Evolutionary conservation across 805 yeast genomes (phyloP), one percentile per base, ranked within the genome.

Genomic region (Cyberlindnera euphorbiae): DNA sequence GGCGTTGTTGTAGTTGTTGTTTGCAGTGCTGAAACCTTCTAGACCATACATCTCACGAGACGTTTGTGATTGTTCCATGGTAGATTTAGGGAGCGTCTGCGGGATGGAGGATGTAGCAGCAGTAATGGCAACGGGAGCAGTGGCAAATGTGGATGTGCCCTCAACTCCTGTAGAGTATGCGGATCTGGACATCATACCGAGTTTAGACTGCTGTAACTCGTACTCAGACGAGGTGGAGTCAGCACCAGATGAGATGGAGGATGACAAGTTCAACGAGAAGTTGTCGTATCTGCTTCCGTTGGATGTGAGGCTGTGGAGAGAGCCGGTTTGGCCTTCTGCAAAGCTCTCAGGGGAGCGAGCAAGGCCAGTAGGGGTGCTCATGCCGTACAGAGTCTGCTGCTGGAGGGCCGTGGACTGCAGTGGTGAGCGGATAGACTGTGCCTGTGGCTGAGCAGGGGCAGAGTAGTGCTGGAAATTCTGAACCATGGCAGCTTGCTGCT

Each of bases 241-340:
- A 16, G 46, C 42, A 15, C 52, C 50, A n/a, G 55, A 47, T 13
- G 52, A 46, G 14, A 48, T 45, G 8, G 55, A 50, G 4, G 53
- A 42, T 3, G 55, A 51, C 35, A 51, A 32, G 38, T 44, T 40
- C 38, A 38, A 30, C 3, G 44, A 31, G 33, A 40, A 38, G 9
- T 28, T 34, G 17, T 40, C 47, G 19, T 23, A 15, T 17, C 33
- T 41, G 29, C 32, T 24, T 7, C 31, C 26, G 26, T 27, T 42
- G 6, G 36, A 29, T 12, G 33, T 19, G 17, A 43, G 30, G 22
- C 28, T 26, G 17, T 38, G 28, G n/a, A 30, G 6, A 8, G 35
- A 29, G 23, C 37, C 34, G 9, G 22, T 19, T 7, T 42, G 25
- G 11, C 49, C 51, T 14, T 51, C 54, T 23, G 34, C 35, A 26